phyloP scores from a whole-genome alignment of 345 rosid species.

The Eucalyptus curtisii region DNA sequence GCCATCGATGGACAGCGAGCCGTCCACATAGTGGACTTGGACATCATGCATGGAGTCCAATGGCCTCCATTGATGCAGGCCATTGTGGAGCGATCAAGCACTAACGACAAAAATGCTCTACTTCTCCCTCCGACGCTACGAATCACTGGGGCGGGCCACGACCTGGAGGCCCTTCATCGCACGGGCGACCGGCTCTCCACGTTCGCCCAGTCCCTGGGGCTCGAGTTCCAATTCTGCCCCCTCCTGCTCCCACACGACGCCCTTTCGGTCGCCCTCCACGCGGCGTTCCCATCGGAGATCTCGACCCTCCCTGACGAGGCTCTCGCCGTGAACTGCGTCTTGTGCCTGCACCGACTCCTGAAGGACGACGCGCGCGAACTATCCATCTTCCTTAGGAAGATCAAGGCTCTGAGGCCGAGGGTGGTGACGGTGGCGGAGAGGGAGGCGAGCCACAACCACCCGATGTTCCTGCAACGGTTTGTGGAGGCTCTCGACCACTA shows the following conservation, averaged over 20 bases:
- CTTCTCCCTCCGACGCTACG: slow-evolving; percentile 56
- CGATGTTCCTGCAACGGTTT: slow-evolving; percentile 54
- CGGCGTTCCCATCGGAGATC: slow-evolving; percentile 25
- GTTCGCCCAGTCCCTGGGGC: slow-evolving; percentile 78
- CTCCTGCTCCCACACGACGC: slow-evolving; percentile 44
- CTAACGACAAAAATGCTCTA: background rate
- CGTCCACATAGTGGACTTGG: slow-evolving; percentile 81
- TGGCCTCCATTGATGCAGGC: slow-evolving; percentile 99
- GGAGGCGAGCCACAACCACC: slow-evolving; percentile 68
- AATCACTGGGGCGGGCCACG: slow-evolving; percentile 81
- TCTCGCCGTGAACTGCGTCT: slow-evolving; percentile 70
- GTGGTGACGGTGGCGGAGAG: slow-evolving; percentile 80
- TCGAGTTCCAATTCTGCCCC: slow-evolving; percentile 71
- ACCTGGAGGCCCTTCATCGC: slow-evolving; percentile 34
- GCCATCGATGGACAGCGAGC: slow-evolving; percentile 48
- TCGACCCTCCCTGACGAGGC: slow-evolving; percentile 51
- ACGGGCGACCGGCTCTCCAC: slow-evolving; percentile 80
- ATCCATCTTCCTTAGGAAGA: slow-evolving; percentile 40
- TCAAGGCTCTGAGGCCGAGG: slow-evolving; percentile 60
- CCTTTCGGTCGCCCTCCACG: slow-evolving; percentile 14
- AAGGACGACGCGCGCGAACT: slow-evolving; percentile 36
- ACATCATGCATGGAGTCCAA: slow-evolving; percentile 95
- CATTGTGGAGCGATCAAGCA: slow-evolving; percentile 42
- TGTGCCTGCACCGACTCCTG: slow-evolving; percentile 49
- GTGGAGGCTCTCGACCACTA: slow-evolving; percentile 79